A percentile compares a stretch with the other conserved stretches of the same genome.
These are phyloP conservation scores for Quercus robur DNA, from an alignment of 306 rosid species.

Conservation along the genomic window DNA sequence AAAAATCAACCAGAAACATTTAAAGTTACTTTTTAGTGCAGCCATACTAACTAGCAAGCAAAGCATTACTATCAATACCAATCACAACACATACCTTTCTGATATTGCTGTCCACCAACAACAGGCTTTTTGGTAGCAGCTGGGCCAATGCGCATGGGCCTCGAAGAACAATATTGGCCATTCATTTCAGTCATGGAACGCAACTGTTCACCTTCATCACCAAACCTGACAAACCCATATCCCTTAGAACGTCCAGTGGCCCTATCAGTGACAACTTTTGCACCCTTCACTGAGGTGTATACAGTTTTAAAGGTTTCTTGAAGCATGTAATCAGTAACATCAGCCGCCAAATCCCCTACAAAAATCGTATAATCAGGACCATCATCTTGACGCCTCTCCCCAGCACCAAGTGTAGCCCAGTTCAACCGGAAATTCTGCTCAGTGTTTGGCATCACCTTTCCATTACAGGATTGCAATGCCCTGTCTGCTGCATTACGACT, in stretches of 20 bases:
- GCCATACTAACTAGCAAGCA: not conserved
- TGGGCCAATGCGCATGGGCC: conserved; percentile 67
- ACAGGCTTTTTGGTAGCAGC: conserved; percentile 59
- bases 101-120: conserved; percentile 40
- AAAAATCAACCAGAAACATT: not conserved
- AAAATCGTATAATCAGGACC: conserved; percentile 54
- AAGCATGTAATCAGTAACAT: conserved; percentile 57
- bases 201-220: conserved; percentile 54
- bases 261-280: conserved; percentile 65
- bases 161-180: conserved; percentile 55
- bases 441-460: conserved; percentile 47
- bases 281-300: conserved; percentile 56
- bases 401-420: conserved; percentile 72
- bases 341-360: conserved; percentile 70
- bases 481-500: conserved; percentile 46
- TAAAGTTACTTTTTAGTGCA: not conserved
- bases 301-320: conserved; percentile 53
- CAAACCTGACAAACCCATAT: conserved; percentile 63
- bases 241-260: conserved; percentile 68
- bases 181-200: conserved; percentile 70
- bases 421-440: conserved; percentile 61
- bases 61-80: not conserved
- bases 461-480: conserved; percentile 44
- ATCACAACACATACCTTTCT: conserved; percentile 38
- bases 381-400: conserved; percentile 69